Percentiles rank a stretch among this genome's conserved stretches.
These are phyloP conservation scores for Xylariaceae sp. DNA, from an alignment of 2,329 filamentous ascomycete species.

Conservation along the genomic window DNA sequence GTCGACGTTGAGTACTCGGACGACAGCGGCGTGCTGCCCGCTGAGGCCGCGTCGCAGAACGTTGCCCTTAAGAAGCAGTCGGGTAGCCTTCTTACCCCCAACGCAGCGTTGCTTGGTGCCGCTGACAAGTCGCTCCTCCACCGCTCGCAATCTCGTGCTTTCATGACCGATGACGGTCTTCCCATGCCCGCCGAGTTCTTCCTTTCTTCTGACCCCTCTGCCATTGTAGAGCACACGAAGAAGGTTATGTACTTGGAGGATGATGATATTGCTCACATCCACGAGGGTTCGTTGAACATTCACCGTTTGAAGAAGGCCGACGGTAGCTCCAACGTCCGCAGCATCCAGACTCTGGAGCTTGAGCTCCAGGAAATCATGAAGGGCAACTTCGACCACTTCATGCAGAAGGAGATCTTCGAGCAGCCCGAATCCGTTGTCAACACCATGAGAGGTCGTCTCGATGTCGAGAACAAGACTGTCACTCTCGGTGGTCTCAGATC, in stretches of 20 bases:
- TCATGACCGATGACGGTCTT: conserved; percentile 96
- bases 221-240: conserved; percentile 99
- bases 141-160: conserved; percentile 96
- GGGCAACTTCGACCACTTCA: conserved; percentile 99
- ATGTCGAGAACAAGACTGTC: conserved; percentile 87
- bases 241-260: conserved; percentile 99
- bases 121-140: conserved; percentile 97
- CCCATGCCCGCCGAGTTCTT: conserved; percentile 99
- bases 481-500: conserved; percentile 93
- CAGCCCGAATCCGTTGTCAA: conserved; percentile 99
- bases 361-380: conserved; percentile 99
- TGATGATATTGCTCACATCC: conserved; percentile 98
- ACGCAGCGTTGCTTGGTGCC: conserved; percentile 65
- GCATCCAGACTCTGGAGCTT: conserved; percentile 96
- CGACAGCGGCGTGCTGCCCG: conserved; percentile 75
- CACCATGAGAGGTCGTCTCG: conserved; percentile 98
- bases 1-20: conserved; percentile 97
- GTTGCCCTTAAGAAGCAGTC: conserved; percentile 89
- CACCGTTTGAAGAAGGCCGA: conserved; percentile 97
- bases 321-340: conserved; percentile 92
- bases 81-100: conserved; percentile 60
- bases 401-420: conserved; percentile 99
- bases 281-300: conserved; percentile 98
- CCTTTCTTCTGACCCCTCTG: conserved; percentile 95
- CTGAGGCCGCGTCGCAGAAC: conserved; percentile 93